Evolutionary conservation across 2,329 filamentous ascomycete species (phyloP).

Genomic region (Didymella keratinophila): DNA sequence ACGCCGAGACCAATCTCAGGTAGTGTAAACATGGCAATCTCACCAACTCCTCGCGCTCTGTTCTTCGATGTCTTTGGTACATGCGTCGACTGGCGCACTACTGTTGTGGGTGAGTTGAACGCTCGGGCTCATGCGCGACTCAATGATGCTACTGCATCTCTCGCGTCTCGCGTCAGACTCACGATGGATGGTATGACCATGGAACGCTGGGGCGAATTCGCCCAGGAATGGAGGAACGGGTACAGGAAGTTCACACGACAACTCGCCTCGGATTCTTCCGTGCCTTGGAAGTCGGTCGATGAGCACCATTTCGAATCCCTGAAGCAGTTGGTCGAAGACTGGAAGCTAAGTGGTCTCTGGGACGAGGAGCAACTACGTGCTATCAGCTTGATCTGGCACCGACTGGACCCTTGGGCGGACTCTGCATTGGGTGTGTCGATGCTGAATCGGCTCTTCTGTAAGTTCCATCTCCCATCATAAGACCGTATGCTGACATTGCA

Average conservation of each 20-base stretch:
- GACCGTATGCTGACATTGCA: conserved; percentile 11
- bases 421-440: conserved; percentile 63
- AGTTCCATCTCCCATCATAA: not conserved
- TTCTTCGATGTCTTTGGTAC: conserved; percentile 83
- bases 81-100: conserved; percentile 78
- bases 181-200: conserved; percentile 61
- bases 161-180: conserved; percentile 58
- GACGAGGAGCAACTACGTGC: conserved; percentile 49
- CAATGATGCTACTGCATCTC: conserved; percentile 54
- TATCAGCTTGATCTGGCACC: conserved; percentile 73
- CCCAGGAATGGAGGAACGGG: conserved; percentile 72
- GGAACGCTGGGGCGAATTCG: conserved; percentile 69
- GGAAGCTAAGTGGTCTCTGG: conserved; percentile 67
- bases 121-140: conserved; percentile 59
- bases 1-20: conserved; percentile 15
- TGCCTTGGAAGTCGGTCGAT: conserved; percentile 73
- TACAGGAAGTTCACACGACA: conserved; percentile 68
- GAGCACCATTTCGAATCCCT: conserved; percentile 73
- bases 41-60: conserved; percentile 61
- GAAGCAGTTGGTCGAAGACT: conserved; percentile 62
- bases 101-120: conserved; percentile 67
- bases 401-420: conserved; percentile 74
- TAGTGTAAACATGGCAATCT: conserved; percentile 35
- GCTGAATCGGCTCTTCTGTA: conserved; percentile 61
- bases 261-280: conserved; percentile 57